Percentiles rank a stretch among this genome's conserved stretches.
Conservation (phyloP, 495 filamentous ascomycete genomes). For the Hypoxylon lienhwacheense region DNA sequence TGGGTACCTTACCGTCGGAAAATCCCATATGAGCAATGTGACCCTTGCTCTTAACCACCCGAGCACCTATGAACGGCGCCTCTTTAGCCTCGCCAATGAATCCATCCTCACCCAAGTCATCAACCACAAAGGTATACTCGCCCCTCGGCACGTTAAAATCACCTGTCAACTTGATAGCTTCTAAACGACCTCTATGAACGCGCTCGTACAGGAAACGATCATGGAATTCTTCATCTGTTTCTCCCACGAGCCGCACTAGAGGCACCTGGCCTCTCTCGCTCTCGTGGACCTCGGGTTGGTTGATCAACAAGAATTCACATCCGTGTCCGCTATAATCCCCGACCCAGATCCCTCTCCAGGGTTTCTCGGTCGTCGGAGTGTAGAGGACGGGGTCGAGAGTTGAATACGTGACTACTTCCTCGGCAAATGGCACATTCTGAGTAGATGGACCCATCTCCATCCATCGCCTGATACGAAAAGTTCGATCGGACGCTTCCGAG, state of each 20-base stretch:
- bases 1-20: constrained; percentile 59
- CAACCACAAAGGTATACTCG: constrained; percentile 74
- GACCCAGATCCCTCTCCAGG: constrained; percentile 87
- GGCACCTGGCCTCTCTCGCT: constrained; percentile 29
- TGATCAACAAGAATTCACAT: constrained; percentile 81
- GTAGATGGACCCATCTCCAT: constrained; percentile 53
- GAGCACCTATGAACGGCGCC: constrained; percentile 68
- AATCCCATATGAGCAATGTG: constrained; percentile 78
- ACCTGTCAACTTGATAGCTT: constrained; percentile 88
- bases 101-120: constrained; percentile 70
- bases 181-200: constrained; percentile 62
- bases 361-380: constrained; percentile 75
- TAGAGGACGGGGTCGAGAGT: constrained; percentile 73
- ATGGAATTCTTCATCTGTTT: constrained; percentile 47
- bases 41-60: constrained; percentile 73
- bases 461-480: constrained; percentile 77
- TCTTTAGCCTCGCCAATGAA: constrained; percentile 60
- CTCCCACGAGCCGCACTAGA: constrained; percentile 35
- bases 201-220: constrained; percentile 40
- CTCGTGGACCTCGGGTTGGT: constrained; percentile 62
- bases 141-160: constrained; percentile 87
- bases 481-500: constrained; percentile 59
- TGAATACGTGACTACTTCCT: constrained; percentile 71
- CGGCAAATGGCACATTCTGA: constrained; percentile 53
- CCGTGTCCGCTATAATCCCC: constrained; percentile 88